phyloP scores from a whole-genome alignment of 1,284 basidiomycete species.

The Malassezia globosa region DNA sequence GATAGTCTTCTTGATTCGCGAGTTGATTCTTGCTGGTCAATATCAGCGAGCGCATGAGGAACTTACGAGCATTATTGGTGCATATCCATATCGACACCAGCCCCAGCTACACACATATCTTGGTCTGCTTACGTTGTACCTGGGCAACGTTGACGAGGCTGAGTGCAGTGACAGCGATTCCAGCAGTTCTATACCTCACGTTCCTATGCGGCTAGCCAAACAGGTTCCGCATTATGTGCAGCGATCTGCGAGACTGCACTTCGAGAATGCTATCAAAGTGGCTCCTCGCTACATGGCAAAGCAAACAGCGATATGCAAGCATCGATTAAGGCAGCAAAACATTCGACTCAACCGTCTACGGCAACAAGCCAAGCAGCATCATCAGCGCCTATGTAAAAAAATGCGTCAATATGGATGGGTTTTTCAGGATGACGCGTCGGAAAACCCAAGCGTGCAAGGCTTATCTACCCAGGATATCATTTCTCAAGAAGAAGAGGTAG shows the following conservation, averaged over 20 bases:
- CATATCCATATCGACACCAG: slow-evolving; percentile 11
- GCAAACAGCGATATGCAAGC: neutral
- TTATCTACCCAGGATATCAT: neutral
- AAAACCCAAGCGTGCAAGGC: neutral
- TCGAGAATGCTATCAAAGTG: slow-evolving; percentile 15
- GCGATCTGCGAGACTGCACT: slow-evolving; percentile 4
- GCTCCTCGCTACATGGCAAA: slow-evolving; percentile 1
- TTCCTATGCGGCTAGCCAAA: neutral
- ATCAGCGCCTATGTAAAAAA: slow-evolving; percentile 1
- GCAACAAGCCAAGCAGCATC: neutral
- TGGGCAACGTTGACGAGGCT: neutral
- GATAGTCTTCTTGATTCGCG: slow-evolving; percentile 2
- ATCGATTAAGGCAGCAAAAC: neutral
- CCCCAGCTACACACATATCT: slow-evolving; percentile 15
- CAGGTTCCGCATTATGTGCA: neutral
- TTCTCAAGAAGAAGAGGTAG: neutral
- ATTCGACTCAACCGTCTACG: neutral
- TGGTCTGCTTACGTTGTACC: slow-evolving; percentile 8
- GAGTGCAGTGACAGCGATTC: too few relatives aligned
- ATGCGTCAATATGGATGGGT: slow-evolving; percentile 12
- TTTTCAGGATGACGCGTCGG: neutral
- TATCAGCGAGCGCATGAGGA: slow-evolving; percentile 11
- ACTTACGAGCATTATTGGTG: slow-evolving; percentile 10
- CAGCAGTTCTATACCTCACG: neutral
- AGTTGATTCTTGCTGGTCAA: neutral